phyloP scores from a whole-genome alignment of 306 rosid genomes.

The Oxytropis ochrocephala region DNA sequence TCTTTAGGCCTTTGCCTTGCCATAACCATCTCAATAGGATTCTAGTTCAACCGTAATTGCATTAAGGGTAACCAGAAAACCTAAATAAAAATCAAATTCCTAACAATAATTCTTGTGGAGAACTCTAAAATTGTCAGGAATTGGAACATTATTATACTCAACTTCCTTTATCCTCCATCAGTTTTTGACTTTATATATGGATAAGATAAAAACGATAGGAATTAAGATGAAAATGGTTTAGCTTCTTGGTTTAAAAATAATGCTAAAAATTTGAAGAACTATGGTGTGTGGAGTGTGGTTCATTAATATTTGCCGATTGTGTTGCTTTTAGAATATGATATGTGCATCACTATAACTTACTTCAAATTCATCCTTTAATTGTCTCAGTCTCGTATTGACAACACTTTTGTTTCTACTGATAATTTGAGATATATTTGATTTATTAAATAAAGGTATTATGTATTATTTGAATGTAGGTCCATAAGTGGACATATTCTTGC shows the following conservation, averaged over 20 bases:
- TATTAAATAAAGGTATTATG: not conserved
- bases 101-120: not conserved
- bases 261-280: not conserved
- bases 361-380: not conserved
- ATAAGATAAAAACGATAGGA: not conserved
- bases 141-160: not conserved
- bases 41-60: not conserved
- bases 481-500: slow-evolving; percentile 26
- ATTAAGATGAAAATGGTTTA: not conserved
- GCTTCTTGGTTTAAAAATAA: not conserved
- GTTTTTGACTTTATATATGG: not conserved
- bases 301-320: not conserved
- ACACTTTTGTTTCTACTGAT: not conserved
- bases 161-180: not conserved
- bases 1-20: not conserved
- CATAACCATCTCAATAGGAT: not conserved
- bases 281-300: not conserved
- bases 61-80: not conserved
- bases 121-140: not conserved
- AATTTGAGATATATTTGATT: slow-evolving; percentile 8
- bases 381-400: not conserved
- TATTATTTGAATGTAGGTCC: slow-evolving; percentile 24
- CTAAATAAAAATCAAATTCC: not conserved
- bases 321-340: not conserved
- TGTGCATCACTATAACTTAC: not conserved